Conservation (phyloP, 371 early-diverging fungal species). For the Rhizopus delemar region DNA sequence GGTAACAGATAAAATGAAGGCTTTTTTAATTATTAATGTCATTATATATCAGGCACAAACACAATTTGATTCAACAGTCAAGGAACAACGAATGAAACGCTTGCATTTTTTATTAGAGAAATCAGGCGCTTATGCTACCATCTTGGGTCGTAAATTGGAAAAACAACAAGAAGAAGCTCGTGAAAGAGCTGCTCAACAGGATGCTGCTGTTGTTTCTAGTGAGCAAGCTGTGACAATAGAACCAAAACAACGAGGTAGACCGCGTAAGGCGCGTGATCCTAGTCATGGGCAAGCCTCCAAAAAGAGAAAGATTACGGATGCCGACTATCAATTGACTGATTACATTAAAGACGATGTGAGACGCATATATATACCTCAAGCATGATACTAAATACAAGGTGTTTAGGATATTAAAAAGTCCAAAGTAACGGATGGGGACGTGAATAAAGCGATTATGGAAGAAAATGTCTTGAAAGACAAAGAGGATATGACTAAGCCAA, state of each 20-base stretch:
- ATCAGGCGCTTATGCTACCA: constrained; percentile 81
- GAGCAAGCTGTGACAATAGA: neutral
- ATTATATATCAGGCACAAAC: constrained; percentile 49
- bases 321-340: constrained; percentile 60
- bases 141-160: constrained; percentile 76
- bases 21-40: constrained; percentile 6
- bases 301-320: constrained; percentile 36
- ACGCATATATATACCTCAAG: neutral
- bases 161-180: constrained; percentile 73
- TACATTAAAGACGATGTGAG: constrained; percentile 59
- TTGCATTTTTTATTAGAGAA: constrained; percentile 80
- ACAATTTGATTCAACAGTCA: constrained; percentile 60
- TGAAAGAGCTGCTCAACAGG: constrained; percentile 49
- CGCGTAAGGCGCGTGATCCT: constrained; percentile 7
- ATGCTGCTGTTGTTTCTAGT: constrained; percentile 24
- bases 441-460: constrained; percentile 37
- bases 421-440: constrained; percentile 34
- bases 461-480: constrained; percentile 20
- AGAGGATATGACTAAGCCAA: constrained; percentile 28
- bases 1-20: constrained; percentile 24
- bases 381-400: too few relatives aligned
- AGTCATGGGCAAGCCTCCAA: constrained; percentile 1
- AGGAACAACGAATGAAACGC: constrained; percentile 73
- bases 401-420: constrained; percentile 48
- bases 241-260: neutral